These are phyloP conservation scores for Clarkia xantiana DNA, from an alignment of 345 rosid genomes.

Conservation along the genomic window DNA sequence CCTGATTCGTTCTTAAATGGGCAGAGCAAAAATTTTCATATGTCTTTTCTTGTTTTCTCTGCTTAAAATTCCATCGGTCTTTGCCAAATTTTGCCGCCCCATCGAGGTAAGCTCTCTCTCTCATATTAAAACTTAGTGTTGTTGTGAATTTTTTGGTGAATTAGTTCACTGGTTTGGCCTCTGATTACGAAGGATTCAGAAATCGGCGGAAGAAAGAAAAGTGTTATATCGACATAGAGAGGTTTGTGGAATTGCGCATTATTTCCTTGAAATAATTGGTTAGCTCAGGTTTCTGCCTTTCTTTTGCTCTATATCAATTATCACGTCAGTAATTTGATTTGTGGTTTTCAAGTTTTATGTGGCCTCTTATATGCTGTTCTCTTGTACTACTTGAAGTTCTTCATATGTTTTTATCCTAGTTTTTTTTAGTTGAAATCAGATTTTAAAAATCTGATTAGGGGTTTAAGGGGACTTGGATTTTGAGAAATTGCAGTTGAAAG, in stretches of 20 bases:
- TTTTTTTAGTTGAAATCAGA: too few relatives aligned
- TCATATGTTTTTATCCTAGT: too few relatives aligned
- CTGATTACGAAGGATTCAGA: conserved; percentile 32
- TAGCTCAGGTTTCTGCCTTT: not conserved
- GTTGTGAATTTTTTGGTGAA: not conserved
- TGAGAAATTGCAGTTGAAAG: too few relatives aligned
- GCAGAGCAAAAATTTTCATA: not conserved
- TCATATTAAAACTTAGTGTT: not conserved
- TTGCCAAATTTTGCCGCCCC: conserved; percentile 39
- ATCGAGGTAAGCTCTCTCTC: conserved; percentile 23
- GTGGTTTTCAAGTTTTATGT: too few relatives aligned
- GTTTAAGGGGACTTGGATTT: too few relatives aligned
- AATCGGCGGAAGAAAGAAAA: conserved; percentile 44
- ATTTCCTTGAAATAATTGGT: not conserved
- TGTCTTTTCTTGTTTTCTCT: conserved; percentile 15
- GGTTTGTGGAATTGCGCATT: conserved; percentile 13
- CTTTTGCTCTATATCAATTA: too few relatives aligned
- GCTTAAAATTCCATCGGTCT: conserved; percentile 8
- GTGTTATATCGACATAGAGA: conserved; percentile 63
- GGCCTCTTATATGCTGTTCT: too few relatives aligned
- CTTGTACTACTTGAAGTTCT: too few relatives aligned
- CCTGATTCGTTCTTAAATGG: too few relatives aligned
- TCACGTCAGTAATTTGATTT: too few relatives aligned
- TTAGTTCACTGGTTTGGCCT: not conserved
- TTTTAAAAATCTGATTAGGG: too few relatives aligned